Base-by-base conservation (phyloP, 306 rosid genomes). In the Ochetophila trinervis region DNA sequence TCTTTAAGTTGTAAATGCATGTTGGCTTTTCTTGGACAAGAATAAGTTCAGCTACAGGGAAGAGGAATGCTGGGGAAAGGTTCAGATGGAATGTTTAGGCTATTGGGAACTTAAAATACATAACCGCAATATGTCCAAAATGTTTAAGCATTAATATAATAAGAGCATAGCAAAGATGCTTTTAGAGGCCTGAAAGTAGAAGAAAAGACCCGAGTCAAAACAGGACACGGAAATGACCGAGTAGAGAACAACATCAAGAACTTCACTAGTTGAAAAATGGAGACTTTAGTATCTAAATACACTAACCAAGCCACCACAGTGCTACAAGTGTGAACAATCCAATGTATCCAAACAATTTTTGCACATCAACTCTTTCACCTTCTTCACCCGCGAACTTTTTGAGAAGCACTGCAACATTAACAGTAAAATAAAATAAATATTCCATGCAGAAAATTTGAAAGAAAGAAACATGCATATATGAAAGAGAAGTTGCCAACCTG, bases 281-380 rank as follows among this genome's bases (percentile, higher is more conserved):
- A 77, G 67, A 48, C 52, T 50, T 54, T 18, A 60, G 15, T 6
- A 5, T 35, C 20, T 37, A 37, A 20, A 7, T 40, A 72, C 24
- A 74, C 89, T 83, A 86, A 90, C 99, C 81, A 51, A 90, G 86
- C 99, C 99, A 94, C 99, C 99, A 94, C 53, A 94, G 77, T 23
- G 92, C 75, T 22, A 86, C 83, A 17, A 94, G 90, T 5, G 97
- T 81, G 74, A 90, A 94, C 76, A 94, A 76, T 65, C 99, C 99
- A 70, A 94, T 85, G 81, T 94, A 94, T 75, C 99, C 99, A 69
- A 94, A 94, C 84, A 94, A 80, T 82, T 94, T 94, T 80, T 94
- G 97, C 70, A 90, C 91, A 47, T 94, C 97, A 54, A 83, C 87
- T 37, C 85, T 79, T 73, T 81, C 99, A 53, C 99, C 99, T 83